Evolutionary conservation across 495 filamentous ascomycete genomes (phyloP).

Genomic region (Aspergillus avenaceus): DNA sequence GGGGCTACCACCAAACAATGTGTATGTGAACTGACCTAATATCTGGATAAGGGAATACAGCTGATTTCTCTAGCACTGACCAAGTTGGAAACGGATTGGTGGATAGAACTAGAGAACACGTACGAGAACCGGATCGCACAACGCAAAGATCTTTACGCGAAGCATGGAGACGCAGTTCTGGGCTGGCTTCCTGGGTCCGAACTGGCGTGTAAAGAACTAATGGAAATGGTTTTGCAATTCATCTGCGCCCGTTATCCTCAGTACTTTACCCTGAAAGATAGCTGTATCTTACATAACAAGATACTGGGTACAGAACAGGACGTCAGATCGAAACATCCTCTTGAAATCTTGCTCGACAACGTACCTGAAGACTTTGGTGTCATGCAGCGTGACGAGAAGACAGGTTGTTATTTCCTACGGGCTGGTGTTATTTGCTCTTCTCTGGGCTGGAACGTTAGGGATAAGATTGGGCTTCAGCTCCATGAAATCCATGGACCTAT

Average conservation of each 20-base stretch:
- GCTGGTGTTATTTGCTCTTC: conserved; percentile 77
- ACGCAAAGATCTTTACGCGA: conserved; percentile 62
- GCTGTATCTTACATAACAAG: conserved; percentile 61
- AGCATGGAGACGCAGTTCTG: conserved; percentile 62
- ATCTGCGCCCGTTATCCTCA: conserved; percentile 74
- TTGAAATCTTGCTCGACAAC: conserved; percentile 74
- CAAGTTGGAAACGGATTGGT: conserved; percentile 83
- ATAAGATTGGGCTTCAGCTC: conserved; percentile 70
- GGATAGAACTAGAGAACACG: conserved; percentile 81
- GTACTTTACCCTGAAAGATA: conserved; percentile 64
- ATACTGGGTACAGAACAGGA: conserved; percentile 65
- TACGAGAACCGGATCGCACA: conserved; percentile 68
- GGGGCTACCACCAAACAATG: conserved; percentile 93
- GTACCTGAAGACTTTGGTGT: conserved; percentile 87
- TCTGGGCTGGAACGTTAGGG: conserved; percentile 75
- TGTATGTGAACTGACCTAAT: conserved; percentile 56
- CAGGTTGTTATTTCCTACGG: conserved; percentile 72
- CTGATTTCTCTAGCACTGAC: conserved; percentile 55
- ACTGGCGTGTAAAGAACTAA: conserved; percentile 79
- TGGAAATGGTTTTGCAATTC: conserved; percentile 87
- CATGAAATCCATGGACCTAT: conserved; percentile 73
- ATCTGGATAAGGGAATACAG: conserved; percentile 14
- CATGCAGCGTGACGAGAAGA: conserved; percentile 66
- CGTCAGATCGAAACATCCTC: conserved; percentile 59
- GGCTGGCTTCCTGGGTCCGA: conserved; percentile 73